Percentiles rank a stretch among this genome's conserved stretches.
Conservation (phyloP, 257 asterid genomes). For the Sherardia arvensis region DNA sequence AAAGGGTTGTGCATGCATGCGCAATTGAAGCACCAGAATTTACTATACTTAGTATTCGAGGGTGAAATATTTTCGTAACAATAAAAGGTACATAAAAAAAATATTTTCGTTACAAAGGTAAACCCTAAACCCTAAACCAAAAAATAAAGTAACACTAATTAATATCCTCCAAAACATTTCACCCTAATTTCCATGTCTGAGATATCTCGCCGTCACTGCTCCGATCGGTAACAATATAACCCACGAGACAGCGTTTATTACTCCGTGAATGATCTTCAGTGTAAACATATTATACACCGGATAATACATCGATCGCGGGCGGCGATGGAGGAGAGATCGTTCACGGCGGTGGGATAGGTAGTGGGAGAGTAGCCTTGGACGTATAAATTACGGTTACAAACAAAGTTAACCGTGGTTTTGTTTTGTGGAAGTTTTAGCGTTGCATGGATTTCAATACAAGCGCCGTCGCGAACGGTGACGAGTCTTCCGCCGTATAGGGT, state of each 20-base stretch:
- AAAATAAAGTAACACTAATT: not conserved
- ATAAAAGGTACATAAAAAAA: not conserved
- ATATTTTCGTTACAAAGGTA: too few relatives aligned
- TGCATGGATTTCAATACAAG: constrained; percentile 55
- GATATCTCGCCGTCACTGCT: constrained; percentile 58
- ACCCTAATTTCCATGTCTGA: constrained; percentile 94
- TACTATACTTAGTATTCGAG: not conserved
- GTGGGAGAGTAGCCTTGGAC: constrained; percentile 97
- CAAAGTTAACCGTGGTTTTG: constrained; percentile 55
- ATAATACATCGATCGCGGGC: constrained; percentile 58
- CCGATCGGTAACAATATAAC: constrained; percentile 74
- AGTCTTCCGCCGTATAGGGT: constrained; percentile 68
- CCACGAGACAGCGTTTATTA: constrained; percentile 64
- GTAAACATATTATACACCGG: constrained; percentile 37
- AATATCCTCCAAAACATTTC: not conserved
- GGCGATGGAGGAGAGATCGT: constrained; percentile 60
- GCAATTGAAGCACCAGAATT: not conserved
- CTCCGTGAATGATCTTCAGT: constrained; percentile 52
- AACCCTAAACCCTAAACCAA: too few relatives aligned
- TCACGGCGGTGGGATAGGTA: constrained; percentile 50
- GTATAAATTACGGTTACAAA: constrained; percentile 78
- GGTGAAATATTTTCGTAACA: not conserved
- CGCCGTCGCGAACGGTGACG: constrained; percentile 80
- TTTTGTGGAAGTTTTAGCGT: constrained; percentile 50
- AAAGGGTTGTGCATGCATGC: too few relatives aligned